Conservation (phyloP, 805 yeast species). For the Ogataea paraovalis region DNA sequence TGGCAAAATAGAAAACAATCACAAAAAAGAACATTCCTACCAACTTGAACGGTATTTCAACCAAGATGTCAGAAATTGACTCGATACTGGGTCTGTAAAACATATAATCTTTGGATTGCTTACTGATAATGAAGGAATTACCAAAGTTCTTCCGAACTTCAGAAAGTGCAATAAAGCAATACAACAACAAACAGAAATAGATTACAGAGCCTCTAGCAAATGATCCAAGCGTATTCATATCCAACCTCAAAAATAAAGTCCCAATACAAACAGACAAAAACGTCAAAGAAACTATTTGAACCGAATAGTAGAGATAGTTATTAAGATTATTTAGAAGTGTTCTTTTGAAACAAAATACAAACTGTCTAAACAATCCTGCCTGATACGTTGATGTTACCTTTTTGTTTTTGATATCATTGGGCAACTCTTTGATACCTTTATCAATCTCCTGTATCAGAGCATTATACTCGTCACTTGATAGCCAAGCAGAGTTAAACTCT, state of each 20-base stretch:
- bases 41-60: constrained; percentile 62
- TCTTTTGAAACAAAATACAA: constrained; percentile 44
- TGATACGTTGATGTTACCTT: constrained; percentile 43
- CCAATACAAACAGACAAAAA: constrained; percentile 60
- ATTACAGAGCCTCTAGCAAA: constrained; percentile 62
- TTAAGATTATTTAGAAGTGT: constrained; percentile 54
- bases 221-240: constrained; percentile 49
- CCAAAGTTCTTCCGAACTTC: constrained; percentile 43
- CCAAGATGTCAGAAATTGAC: constrained; percentile 56
- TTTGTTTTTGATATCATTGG: constrained; percentile 32
- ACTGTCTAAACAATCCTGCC: constrained; percentile 44
- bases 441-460: constrained; percentile 32
- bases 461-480: constrained; percentile 42
- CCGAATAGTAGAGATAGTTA: constrained; percentile 48
- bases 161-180: constrained; percentile 45
- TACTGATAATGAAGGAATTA: constrained; percentile 57
- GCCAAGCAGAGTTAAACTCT: constrained; percentile 62
- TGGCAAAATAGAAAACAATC: constrained; percentile 51
- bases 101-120: constrained; percentile 62
- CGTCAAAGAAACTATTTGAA: constrained; percentile 44
- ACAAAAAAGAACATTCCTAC: constrained; percentile 41
- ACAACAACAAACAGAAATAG: constrained; percentile 56
- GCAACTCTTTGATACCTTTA: constrained; percentile 20
- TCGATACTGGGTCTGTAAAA: constrained; percentile 74
- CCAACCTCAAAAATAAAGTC: constrained; percentile 55